A percentile compares a stretch with the other conserved stretches of the same genome.
phyloP scores from a whole-genome alignment of 1,284 basidiomycete genomes.

The Ceratobasidium sp. region DNA sequence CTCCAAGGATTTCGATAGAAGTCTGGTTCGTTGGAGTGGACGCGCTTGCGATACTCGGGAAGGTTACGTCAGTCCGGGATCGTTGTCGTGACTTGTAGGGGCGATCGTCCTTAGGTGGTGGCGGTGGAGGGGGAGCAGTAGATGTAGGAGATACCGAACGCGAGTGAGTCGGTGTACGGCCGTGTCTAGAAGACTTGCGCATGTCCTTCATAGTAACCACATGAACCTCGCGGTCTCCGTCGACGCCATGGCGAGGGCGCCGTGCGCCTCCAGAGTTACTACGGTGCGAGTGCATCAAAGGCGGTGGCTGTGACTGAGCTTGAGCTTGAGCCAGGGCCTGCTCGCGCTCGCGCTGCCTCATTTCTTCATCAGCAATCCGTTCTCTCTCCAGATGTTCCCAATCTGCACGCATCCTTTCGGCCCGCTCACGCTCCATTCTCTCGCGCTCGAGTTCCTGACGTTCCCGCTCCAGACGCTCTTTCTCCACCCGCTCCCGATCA shows the following conservation, averaged over 20 bases:
- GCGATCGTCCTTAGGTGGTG: slow-evolving; percentile 30
- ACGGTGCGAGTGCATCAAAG: slow-evolving; percentile 5
- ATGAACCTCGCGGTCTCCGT: slow-evolving; percentile 36
- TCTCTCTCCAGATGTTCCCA: slow-evolving; percentile 19
- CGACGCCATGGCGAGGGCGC: slow-evolving; percentile 18
- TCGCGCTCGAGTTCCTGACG: slow-evolving; percentile 29
- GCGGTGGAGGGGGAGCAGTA: slow-evolving; percentile 20
- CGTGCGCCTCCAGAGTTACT: slow-evolving; percentile 1
- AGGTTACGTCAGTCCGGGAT: slow-evolving; percentile 23
- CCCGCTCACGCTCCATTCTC: slow-evolving; percentile 18
- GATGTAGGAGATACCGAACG: slow-evolving; percentile 32
- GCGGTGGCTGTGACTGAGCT: slow-evolving; percentile 20
- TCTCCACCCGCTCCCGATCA: slow-evolving; percentile 28
- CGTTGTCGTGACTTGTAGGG: slow-evolving; percentile 17
- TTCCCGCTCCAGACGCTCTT: slow-evolving; percentile 32
- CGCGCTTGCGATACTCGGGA: background rate
- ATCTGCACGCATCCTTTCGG: slow-evolving; percentile 8
- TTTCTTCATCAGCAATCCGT: slow-evolving; percentile 12
- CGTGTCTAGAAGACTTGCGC: slow-evolving; percentile 29
- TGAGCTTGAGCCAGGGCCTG: no score
- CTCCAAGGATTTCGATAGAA: slow-evolving; percentile 30
- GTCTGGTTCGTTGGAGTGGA: slow-evolving; percentile 11
- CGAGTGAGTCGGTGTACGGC: slow-evolving; percentile 17
- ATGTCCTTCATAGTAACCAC: slow-evolving; percentile 20
- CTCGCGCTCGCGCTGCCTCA: slow-evolving; percentile 13